Evolutionary conservation across 2,329 filamentous ascomycete genomes (phyloP).

Genomic region (Xylaria sp.): DNA sequence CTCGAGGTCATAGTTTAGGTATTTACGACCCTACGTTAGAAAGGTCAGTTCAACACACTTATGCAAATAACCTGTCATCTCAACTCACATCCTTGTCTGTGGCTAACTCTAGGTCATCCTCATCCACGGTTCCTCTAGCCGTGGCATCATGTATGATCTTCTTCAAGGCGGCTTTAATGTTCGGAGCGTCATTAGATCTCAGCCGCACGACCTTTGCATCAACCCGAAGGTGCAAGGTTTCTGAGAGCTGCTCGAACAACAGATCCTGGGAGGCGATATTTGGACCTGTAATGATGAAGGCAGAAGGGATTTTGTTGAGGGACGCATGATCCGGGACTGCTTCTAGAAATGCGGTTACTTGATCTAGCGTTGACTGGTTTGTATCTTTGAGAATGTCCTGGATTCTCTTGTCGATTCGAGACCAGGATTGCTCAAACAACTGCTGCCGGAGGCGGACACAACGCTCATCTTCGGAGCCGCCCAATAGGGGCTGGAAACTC

Average conservation of each 20-base stretch:
- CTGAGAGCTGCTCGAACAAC: constrained; percentile 71
- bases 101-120: constrained; percentile 55
- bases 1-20: constrained; percentile 79
- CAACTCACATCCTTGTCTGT: constrained; percentile 51
- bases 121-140: constrained; percentile 49
- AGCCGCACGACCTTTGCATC: constrained; percentile 65
- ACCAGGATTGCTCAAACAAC: constrained; percentile 67
- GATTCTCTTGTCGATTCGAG: constrained; percentile 63
- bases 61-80: constrained; percentile 1
- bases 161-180: constrained; percentile 73
- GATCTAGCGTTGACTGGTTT: constrained; percentile 61
- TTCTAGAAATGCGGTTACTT: constrained; percentile 60
- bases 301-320: constrained; percentile 62
- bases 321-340: constrained; percentile 35
- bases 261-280: constrained; percentile 76
- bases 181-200: constrained; percentile 71
- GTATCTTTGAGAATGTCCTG: constrained; percentile 62
- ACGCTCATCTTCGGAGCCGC: constrained; percentile 54
- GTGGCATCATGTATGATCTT: constrained; percentile 71
- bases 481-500: constrained; percentile 56
- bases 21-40: constrained; percentile 64
- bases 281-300: constrained; percentile 76
- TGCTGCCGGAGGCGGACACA: constrained; percentile 57
- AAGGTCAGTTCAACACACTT: constrained; percentile 22
- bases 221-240: constrained; percentile 51